These are phyloP conservation scores for Parasarocladium wereldwijsianum DNA, from an alignment of 2,329 filamentous ascomycete species.

Conservation along the genomic window DNA sequence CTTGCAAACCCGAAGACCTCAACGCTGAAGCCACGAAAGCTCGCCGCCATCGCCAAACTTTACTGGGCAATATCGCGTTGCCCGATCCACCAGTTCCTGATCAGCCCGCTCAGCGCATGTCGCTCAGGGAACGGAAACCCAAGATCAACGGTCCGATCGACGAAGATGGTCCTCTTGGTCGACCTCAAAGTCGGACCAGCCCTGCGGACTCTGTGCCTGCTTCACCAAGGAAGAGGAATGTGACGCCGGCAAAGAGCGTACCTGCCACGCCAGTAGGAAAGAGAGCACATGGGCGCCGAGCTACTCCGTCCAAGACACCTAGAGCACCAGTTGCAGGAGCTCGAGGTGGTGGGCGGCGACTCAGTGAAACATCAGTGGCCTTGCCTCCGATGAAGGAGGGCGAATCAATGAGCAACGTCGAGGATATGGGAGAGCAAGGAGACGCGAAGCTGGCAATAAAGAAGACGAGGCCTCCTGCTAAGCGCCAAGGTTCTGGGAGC, in stretches of 20 bases:
- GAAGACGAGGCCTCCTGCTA: constrained; percentile 39
- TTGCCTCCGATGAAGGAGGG: constrained; percentile 10
- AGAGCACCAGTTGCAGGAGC: constrained; percentile 10
- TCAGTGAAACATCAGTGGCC: constrained; percentile 31
- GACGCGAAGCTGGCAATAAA: constrained; percentile 34
- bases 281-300: constrained; percentile 18
- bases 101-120: constrained; percentile 46
- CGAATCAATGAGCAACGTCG: constrained; percentile 11
- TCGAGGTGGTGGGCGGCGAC: constrained; percentile 27
- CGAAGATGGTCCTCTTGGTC: constrained; percentile 17
- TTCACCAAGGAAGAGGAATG: constrained; percentile 1
- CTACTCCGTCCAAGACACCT: constrained; percentile 13
- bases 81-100: constrained; percentile 16
- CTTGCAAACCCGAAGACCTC: constrained; percentile 66
- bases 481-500: constrained; percentile 32
- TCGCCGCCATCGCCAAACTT: constrained; percentile 49
- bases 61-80: constrained; percentile 18
- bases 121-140: constrained; percentile 56
- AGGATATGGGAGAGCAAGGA: constrained; percentile 21
- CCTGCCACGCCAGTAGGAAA: constrained; percentile 5
- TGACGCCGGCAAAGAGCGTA: constrained; percentile 1
- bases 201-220: constrained; percentile 1
- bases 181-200: not conserved
- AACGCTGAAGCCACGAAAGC: constrained; percentile 50
- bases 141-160: constrained; percentile 39